Evolutionary conservation across 495 filamentous ascomycete genomes (phyloP).

Genomic region (Penicillium steckii): DNA sequence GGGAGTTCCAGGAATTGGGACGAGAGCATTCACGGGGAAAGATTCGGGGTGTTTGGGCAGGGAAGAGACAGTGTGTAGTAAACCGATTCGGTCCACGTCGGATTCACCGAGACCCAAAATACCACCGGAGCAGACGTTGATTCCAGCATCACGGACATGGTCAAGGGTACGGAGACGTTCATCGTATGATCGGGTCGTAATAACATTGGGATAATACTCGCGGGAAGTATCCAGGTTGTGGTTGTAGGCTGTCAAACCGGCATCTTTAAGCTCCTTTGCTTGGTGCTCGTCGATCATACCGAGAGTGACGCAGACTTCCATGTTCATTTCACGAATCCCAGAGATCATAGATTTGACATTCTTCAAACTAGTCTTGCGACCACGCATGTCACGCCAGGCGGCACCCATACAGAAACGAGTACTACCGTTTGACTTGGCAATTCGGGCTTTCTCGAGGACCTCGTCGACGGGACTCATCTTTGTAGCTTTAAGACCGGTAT

Average conservation of each 20-base stretch:
- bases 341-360: conserved; percentile 80
- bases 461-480: conserved; percentile 75
- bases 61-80: conserved; percentile 74
- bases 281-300: conserved; percentile 82
- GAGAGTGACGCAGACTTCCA: conserved; percentile 86
- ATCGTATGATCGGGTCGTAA: conserved; percentile 79
- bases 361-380: conserved; percentile 72
- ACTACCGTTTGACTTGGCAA: conserved; percentile 75
- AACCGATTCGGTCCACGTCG: conserved; percentile 69
- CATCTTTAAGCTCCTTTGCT: conserved; percentile 75
- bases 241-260: conserved; percentile 84
- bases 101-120: conserved; percentile 80
- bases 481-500: conserved; percentile 73
- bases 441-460: conserved; percentile 69
- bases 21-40: conserved; percentile 82
- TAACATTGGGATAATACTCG: conserved; percentile 78
- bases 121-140: conserved; percentile 82
- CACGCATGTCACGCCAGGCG: conserved; percentile 88
- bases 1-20: conserved; percentile 83
- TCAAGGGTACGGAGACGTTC: conserved; percentile 73
- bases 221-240: conserved; percentile 88
- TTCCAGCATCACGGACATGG: conserved; percentile 76
- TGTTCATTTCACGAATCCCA: conserved; percentile 72
- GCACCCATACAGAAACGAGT: conserved; percentile 92
- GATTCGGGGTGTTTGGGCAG: conserved; percentile 77